Percentiles rank a stretch among this genome's conserved stretches.
phyloP scores from a whole-genome alignment of 176 grass and related monocot genomes.

The Rhynchospora breviuscula region DNA sequence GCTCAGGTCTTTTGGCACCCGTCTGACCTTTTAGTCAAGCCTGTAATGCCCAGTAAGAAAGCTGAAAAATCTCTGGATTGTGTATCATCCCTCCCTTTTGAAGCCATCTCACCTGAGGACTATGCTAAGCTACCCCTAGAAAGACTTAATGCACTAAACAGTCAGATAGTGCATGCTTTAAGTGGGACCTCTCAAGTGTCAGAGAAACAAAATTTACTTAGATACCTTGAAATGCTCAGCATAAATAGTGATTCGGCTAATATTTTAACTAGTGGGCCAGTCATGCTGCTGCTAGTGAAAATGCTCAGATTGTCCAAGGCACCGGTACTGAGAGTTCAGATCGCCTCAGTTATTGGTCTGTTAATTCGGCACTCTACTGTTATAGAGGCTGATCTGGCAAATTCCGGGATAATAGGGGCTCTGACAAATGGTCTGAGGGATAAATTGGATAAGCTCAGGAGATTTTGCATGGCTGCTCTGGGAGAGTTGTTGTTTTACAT shows the following conservation, averaged over 20 bases:
- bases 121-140: slow-evolving; percentile 73
- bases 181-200: slow-evolving; percentile 83
- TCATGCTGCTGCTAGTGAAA: slow-evolving; percentile 84
- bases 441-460: slow-evolving; percentile 79
- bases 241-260: slow-evolving; percentile 82
- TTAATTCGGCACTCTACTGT: slow-evolving; percentile 89
- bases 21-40: slow-evolving; percentile 90
- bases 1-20: slow-evolving; percentile 83
- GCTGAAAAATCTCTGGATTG: slow-evolving; percentile 56
- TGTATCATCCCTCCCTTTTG: slow-evolving; percentile 55
- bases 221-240: slow-evolving; percentile 86
- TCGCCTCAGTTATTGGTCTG: slow-evolving; percentile 89
- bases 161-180: slow-evolving; percentile 71
- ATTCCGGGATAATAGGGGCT: slow-evolving; percentile 90
- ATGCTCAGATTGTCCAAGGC: slow-evolving; percentile 83
- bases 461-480: slow-evolving; percentile 92
- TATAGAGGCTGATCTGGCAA: slow-evolving; percentile 68
- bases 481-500: slow-evolving; percentile 95
- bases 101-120: slow-evolving; percentile 54
- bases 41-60: slow-evolving; percentile 91
- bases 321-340: slow-evolving; percentile 61
- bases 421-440: slow-evolving; percentile 91
- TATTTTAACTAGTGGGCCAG: slow-evolving; percentile 71
- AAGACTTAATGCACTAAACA: slow-evolving; percentile 69
- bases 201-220: slow-evolving; percentile 88